Base-by-base conservation (phyloP, 345 rosid species). In the Linum usitatissimum region DNA sequence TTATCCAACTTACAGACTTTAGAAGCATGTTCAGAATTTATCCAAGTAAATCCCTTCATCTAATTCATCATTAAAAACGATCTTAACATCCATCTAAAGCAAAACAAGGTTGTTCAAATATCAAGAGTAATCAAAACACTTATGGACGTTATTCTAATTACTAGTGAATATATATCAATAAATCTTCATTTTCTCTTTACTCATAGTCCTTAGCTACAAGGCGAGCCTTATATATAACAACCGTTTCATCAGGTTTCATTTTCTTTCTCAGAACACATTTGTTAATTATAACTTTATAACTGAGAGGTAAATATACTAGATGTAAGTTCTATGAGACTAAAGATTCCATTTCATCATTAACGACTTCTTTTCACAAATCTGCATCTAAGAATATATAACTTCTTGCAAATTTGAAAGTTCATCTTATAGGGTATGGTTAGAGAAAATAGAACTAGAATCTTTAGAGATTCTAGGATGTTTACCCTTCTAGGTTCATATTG, bases 231-330 rank as follows among this genome's bases (percentile, higher is more conserved):
- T 19, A 62, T 17, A 40, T 48, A 17, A 3, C 53, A 42, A 48
- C 49, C 18, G 53, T 36, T 0, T 30, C 64, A 42, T 61, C 64
- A 36, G 54, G 14, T 61, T 18, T 61, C 64, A 38, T 38, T 40
- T 36, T 61, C 30, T 18, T 61, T n/a, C 15, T 40, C 18, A 39
- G 19, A 34, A 18, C 38, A 6, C 30, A 61, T 53, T 39, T 61
- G 6, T 6, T 6, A 3, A 3, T 6, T 31, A 31, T 31, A 2
- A 6, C 36, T 31, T 31, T 31, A 31, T 6, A 31, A 31, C 36
- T 6, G 6, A 31, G 36, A 31, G 36, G 36, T 31, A 31, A 31
- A 31, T 31, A 3, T 31, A 31, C 36, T 6, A 31, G 6, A 31
- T 31, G 36, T 6, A 31, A 31, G 36, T 31, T 31, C 6, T 31